Evolutionary conservation across 768 basidiomycete genomes (phyloP).

Genomic region (Naganishia onofrii): DNA sequence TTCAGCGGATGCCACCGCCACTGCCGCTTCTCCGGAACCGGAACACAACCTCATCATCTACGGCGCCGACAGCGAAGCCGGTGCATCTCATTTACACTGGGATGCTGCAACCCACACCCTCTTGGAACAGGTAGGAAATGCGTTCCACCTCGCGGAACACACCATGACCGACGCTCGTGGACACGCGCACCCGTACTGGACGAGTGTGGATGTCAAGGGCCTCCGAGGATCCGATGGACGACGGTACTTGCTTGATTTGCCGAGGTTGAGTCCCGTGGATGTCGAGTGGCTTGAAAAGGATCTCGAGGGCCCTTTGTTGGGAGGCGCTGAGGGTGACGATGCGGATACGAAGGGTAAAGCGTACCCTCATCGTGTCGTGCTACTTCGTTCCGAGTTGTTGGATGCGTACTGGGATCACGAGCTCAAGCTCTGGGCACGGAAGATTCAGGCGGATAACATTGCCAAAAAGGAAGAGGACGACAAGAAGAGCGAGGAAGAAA

Average conservation of each 20-base stretch:
- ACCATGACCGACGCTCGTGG: conserved; percentile 50
- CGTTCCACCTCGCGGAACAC: conserved; percentile 53
- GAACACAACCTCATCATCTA: conserved; percentile 55
- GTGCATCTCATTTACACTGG: conserved; percentile 51
- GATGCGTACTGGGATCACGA: conserved; percentile 55
- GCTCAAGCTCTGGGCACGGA: conserved; percentile 53
- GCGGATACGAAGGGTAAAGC: conserved; percentile 26
- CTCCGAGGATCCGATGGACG: conserved; percentile 55
- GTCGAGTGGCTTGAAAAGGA: conserved; percentile 56
- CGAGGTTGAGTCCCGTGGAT: conserved; percentile 54
- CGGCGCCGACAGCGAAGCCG: conserved; percentile 53
- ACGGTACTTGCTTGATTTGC: conserved; percentile 55
- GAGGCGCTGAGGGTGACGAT: conserved; percentile 21
- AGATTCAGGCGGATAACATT: conserved; percentile 39
- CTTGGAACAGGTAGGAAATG: conserved; percentile 52
- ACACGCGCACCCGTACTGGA: conserved; percentile 49
- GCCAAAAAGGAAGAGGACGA: conserved; percentile 39
- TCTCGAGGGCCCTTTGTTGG: conserved; percentile 36
- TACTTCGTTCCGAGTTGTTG: conserved; percentile 55
- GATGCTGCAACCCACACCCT: conserved; percentile 50
- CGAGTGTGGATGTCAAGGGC: conserved; percentile 55
- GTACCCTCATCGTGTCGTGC: conserved; percentile 55
- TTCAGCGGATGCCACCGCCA: conserved; percentile 21
- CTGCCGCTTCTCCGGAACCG: conserved; percentile 24
- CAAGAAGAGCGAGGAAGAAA: conserved; percentile 29